phyloP scores from a whole-genome alignment of 2,329 filamentous ascomycete genomes.

The Lojkania enalia region DNA sequence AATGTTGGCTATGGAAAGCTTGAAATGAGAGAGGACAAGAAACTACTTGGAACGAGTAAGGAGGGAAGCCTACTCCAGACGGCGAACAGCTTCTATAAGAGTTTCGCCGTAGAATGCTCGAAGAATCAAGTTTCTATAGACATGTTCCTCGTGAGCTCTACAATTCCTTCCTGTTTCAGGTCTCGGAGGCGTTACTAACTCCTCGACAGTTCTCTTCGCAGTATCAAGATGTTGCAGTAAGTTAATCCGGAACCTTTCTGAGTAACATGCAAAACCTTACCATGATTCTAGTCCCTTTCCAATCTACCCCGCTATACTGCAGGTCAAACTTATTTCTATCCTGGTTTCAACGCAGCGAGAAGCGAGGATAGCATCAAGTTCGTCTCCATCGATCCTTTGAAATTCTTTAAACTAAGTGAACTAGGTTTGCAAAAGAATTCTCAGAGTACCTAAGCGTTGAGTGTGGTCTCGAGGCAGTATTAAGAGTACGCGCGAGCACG shows the following conservation, averaged over 20 bases:
- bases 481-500: constrained; percentile 92
- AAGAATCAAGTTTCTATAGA: constrained; percentile 94
- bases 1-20: constrained; percentile 89
- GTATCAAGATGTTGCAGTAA: constrained; percentile 95
- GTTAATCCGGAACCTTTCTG: no score
- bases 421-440: constrained; percentile 93
- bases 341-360: constrained; percentile 92
- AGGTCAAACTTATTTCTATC: constrained; percentile 98
- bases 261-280: no score
- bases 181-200: no score
- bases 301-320: constrained; percentile 95
- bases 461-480: constrained; percentile 92
- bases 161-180: no score
- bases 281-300: constrained; percentile 86
- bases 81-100: constrained; percentile 96
- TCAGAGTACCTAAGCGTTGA: constrained; percentile 96
- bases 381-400: no score
- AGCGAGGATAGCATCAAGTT: constrained; percentile 98
- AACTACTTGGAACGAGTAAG: constrained; percentile 89
- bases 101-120: constrained; percentile 96
- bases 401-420: no score
- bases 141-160: no score
- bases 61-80: constrained; percentile 87
- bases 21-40: constrained; percentile 95
- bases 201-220: constrained; percentile 39